A percentile compares a stretch with the other conserved stretches of the same genome.
Conservation (phyloP, 163 green algal genomes). For the Scenedesmus sp. region DNA sequence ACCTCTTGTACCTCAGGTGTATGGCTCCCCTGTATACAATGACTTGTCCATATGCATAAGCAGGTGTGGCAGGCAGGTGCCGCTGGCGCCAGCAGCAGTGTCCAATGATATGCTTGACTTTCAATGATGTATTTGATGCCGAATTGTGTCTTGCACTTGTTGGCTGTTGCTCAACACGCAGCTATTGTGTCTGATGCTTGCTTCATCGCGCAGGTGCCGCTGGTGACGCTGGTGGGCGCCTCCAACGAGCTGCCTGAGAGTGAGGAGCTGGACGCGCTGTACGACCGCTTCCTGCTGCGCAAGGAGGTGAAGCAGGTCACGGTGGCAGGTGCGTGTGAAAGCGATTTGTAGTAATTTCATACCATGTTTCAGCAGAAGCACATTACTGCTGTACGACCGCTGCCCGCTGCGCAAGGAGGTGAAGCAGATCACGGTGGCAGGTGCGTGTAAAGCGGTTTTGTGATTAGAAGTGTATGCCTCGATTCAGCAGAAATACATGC, state of each 20-base stretch:
- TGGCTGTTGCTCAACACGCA: background rate
- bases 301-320: conserved; percentile 84
- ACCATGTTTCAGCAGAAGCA: no score
- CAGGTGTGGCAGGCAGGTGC: no score
- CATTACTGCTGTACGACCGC: no score
- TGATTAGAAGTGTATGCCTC: background rate
- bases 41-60: no score
- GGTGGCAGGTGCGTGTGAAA: conserved; percentile 41
- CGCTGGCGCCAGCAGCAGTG: no score
- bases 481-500: no score
- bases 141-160: background rate
- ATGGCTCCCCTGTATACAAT: background rate
- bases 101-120: no score
- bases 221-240: conserved; percentile 87
- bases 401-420: background rate
- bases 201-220: conserved; percentile 48
- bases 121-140: no score
- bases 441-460: background rate
- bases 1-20: background rate
- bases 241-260: conserved; percentile 97
- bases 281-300: conserved; percentile 96
- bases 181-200: background rate
- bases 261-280: conserved; percentile 97
- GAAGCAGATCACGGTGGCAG: conserved; percentile 43
- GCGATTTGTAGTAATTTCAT: background rate